These are phyloP conservation scores for Pseudogymnoascus sp. DNA, from an alignment of 2,329 filamentous ascomycete species.

Conservation along the genomic window DNA sequence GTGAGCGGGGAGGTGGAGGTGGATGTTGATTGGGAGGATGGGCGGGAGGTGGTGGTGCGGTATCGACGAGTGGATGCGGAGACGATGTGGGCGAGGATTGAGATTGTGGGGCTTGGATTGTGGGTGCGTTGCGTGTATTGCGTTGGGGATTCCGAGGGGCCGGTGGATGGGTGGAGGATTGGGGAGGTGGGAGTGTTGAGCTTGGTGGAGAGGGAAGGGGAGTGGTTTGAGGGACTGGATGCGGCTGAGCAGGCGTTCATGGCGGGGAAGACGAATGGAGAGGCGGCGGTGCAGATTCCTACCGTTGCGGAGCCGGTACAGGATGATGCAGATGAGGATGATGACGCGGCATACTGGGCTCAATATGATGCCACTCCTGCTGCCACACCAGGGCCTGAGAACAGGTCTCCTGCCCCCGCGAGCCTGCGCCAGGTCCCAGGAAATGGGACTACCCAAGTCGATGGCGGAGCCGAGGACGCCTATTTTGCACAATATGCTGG, in stretches of 20 bases:
- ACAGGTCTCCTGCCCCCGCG: slow-evolving; percentile 55
- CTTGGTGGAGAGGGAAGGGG: slow-evolving; percentile 46
- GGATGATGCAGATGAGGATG: slow-evolving; percentile 46
- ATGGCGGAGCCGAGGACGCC: slow-evolving; percentile 48
- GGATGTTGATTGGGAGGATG: slow-evolving; percentile 58
- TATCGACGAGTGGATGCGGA: slow-evolving; percentile 67
- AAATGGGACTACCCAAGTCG: slow-evolving; percentile 11
- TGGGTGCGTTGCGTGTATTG: slow-evolving; percentile 64
- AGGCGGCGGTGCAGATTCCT: neutral
- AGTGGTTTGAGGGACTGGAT: slow-evolving; percentile 41
- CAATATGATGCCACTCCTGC: slow-evolving; percentile 66
- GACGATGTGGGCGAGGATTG: slow-evolving; percentile 62
- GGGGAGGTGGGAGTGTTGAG: slow-evolving; percentile 60
- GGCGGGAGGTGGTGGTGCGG: slow-evolving; percentile 50
- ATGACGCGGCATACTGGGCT: slow-evolving; percentile 74
- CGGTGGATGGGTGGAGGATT: slow-evolving; percentile 60
- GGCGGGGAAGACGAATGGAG: slow-evolving; percentile 19
- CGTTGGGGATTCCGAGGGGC: slow-evolving; percentile 46
- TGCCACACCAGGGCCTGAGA: slow-evolving; percentile 46
- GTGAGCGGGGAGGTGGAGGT: slow-evolving; percentile 73
- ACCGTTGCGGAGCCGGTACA: slow-evolving; percentile 15
- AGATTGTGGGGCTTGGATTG: slow-evolving; percentile 53
- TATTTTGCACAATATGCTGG: slow-evolving; percentile 72
- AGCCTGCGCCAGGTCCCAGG: slow-evolving; percentile 19
- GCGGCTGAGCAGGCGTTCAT: slow-evolving; percentile 54